Evolutionary conservation across 305 asterid genomes (phyloP).

Genomic region (Ilex paraguariensis): DNA sequence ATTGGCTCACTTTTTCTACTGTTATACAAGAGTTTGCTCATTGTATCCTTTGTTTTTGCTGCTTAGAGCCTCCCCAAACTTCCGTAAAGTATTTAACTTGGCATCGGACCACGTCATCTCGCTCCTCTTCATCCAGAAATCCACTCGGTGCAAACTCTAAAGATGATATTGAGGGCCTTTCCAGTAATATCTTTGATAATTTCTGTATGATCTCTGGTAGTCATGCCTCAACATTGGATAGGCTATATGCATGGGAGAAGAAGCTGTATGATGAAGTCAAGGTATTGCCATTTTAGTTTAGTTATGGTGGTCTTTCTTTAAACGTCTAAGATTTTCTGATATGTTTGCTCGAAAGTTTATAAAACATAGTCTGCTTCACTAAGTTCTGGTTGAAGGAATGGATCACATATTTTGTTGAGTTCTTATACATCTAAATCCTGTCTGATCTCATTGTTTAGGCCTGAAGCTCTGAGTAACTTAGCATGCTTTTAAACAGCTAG

Average conservation of each 20-base stretch:
- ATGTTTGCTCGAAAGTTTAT: no score
- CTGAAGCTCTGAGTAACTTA: no score
- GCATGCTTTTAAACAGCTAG: no score
- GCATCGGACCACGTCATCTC: conserved; percentile 88
- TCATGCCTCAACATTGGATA: conserved; percentile 93
- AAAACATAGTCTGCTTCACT: no score
- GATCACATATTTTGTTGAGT: no score
- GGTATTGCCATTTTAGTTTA: conserved; percentile 25
- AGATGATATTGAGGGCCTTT: conserved; percentile 45
- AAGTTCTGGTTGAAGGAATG: no score
- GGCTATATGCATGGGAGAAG: conserved; percentile 97
- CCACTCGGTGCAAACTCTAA: conserved; percentile 52
- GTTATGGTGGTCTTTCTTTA: no score
- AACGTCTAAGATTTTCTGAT: no score
- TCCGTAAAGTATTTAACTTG: conserved; percentile 83
- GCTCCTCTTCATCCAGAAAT: conserved; percentile 84
- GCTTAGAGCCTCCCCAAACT: conserved; percentile 69
- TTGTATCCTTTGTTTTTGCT: conserved; percentile 16
- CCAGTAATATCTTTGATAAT: conserved; percentile 64
- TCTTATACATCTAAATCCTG: no score
- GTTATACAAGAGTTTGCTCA: conserved; percentile 5
- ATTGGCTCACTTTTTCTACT: no score
- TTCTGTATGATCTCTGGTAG: conserved; percentile 93
- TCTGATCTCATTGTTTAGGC: no score
- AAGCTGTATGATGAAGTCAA: conserved; percentile 92